Percentiles rank a stretch among this genome's conserved stretches.
phyloP scores from a whole-genome alignment of 2,329 filamentous ascomycete species.

The Rutstroemia sp. region DNA sequence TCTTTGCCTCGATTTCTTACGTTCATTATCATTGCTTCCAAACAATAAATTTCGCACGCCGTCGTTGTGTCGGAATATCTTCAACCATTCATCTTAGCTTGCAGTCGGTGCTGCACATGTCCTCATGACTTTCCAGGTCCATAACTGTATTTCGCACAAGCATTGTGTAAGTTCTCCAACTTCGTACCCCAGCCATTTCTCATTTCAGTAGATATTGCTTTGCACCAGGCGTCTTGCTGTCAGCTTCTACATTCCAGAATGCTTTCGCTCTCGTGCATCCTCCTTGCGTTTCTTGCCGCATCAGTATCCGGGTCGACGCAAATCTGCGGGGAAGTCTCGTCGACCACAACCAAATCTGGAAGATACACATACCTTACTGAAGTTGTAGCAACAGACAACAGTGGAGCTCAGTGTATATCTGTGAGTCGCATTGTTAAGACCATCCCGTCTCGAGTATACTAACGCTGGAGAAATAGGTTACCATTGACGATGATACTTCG shows the following conservation, averaged over 20 bases:
- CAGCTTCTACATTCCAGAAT: background rate
- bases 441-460: background rate
- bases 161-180: background rate
- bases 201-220: background rate
- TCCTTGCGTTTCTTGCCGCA: background rate
- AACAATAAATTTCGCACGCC: too few relatives aligned
- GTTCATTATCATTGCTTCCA: too few relatives aligned
- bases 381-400: background rate
- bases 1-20: background rate
- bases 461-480: background rate
- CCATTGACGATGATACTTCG: background rate
- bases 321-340: background rate
- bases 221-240: background rate
- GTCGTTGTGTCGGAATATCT: too few relatives aligned
- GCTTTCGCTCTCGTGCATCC: background rate
- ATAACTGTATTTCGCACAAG: background rate
- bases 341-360: background rate
- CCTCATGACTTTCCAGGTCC: background rate
- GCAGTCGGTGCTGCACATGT: background rate
- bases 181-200: background rate
- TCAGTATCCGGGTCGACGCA: background rate
- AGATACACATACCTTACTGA: slow-evolving; percentile 1
- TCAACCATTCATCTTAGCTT: background rate
- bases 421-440: background rate
- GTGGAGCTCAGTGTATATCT: background rate